Evolutionary conservation across 2,329 filamentous ascomycete species (phyloP), one percentile per base, ranked within the genome.

Genomic region (Hymenoscyphus fructigenus): DNA sequence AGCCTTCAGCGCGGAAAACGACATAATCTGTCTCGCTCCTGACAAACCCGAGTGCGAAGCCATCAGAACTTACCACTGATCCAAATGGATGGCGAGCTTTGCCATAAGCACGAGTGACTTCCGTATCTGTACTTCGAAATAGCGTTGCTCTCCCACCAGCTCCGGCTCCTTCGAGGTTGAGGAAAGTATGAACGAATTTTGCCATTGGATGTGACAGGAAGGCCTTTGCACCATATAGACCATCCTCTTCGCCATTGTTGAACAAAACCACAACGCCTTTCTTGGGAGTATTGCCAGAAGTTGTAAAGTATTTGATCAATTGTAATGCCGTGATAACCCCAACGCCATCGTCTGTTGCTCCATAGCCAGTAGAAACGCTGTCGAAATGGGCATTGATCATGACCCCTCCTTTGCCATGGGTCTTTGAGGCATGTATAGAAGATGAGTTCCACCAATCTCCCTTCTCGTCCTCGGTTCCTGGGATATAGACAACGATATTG

Each of bases 161-260:
- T 59, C 94, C 95, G 50, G 94, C 94, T 14, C 95, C 95, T 78
- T 99, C 95, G 17, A 99, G 85, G 71, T 99, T 99, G 69, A 98
- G 81, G 75, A 99, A 98, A 0, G 92, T 92, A 74, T 93, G 91
- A 10, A 92, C 85, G 64, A 96, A 91, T 61, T 86, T 87, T 12
- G 92, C 87, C 68, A 97, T 82, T 0, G 93, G 91, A 75, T 93
- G 92, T 70, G 92, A 88, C 32, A 91, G 88, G 74, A 96, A 97
- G 5, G 91, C 93, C 66, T 87, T 86, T 6, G 94, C 93, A 0
- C 95, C 95, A 69, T 96, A 91, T 12, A 98, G 81, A 41, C 88
- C 95, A 73, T 98, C 94, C 76, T 99, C 95, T 75, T 99, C 95
- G 41, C 91, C 94, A 74, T 98, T 97, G 82, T 99, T 99, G 75